phyloP scores from a whole-genome alignment of 805 yeast genomes.

The Scheffersomyces ergatensis region DNA sequence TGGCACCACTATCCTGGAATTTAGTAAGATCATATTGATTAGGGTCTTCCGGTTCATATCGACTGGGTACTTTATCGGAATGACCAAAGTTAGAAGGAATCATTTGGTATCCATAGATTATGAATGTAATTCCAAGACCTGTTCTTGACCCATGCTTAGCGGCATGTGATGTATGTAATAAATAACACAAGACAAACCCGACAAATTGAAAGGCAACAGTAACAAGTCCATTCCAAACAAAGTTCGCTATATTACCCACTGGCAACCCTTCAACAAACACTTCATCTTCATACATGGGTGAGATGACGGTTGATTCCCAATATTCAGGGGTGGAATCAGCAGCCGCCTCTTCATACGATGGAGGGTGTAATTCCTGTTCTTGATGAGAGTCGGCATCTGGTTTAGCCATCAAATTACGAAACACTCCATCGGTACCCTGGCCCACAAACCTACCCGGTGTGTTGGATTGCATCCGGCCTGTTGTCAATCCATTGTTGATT shows the following conservation, averaged over 20 bases:
- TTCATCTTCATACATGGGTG: slow-evolving; percentile 82
- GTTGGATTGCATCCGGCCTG: slow-evolving; percentile 43
- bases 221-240: slow-evolving; percentile 86
- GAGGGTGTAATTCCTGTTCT: slow-evolving; percentile 58
- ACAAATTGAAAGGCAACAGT: slow-evolving; percentile 91
- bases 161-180: slow-evolving; percentile 94
- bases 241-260: slow-evolving; percentile 86
- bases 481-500: slow-evolving; percentile 37
- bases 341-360: slow-evolving; percentile 93
- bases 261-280: slow-evolving; percentile 94
- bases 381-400: slow-evolving; percentile 54
- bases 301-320: slow-evolving; percentile 86
- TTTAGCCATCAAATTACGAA: slow-evolving; percentile 86
- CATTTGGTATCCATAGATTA: slow-evolving; percentile 55
- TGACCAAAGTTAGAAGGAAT: slow-evolving; percentile 40
- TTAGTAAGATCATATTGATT: slow-evolving; percentile 29
- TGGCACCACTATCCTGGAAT: slow-evolving; percentile 22
- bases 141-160: slow-evolving; percentile 93
- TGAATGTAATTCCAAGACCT: slow-evolving; percentile 83
- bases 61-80: slow-evolving; percentile 29
- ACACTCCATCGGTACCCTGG: slow-evolving; percentile 80
- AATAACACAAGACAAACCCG: slow-evolving; percentile 86
- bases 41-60: slow-evolving; percentile 33
- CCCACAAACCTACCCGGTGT: slow-evolving; percentile 44
- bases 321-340: slow-evolving; percentile 94